phyloP scores from a whole-genome alignment of 1,284 basidiomycete species.

The Malassezia yamatoensis region DNA sequence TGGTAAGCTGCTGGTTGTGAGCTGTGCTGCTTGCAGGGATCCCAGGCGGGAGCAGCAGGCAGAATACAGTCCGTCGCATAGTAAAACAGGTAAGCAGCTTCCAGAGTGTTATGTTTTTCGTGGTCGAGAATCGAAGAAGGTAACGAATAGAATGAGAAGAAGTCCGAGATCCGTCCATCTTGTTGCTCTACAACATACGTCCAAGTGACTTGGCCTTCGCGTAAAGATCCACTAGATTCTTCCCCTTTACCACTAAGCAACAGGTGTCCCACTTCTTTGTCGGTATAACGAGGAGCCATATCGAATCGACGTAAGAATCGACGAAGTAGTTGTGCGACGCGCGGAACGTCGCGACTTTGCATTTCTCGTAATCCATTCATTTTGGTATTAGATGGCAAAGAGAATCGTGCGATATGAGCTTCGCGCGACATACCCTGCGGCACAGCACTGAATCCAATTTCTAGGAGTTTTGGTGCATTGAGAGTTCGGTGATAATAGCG shows the following conservation, averaged over 20 bases:
- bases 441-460: slow-evolving; percentile 71
- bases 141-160: slow-evolving; percentile 91
- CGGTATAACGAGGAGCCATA: slow-evolving; percentile 65
- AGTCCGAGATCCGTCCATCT: slow-evolving; percentile 80
- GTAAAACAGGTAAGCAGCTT: slow-evolving; percentile 88
- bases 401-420: slow-evolving; percentile 26
- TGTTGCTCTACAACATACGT: slow-evolving; percentile 79
- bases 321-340: slow-evolving; percentile 65
- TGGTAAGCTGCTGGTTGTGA: slow-evolving; percentile 6
- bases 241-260: slow-evolving; percentile 73
- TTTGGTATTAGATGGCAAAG: slow-evolving; percentile 20
- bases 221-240: slow-evolving; percentile 49
- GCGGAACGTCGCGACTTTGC: slow-evolving; percentile 64
- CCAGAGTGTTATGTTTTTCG: slow-evolving; percentile 56
- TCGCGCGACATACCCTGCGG: slow-evolving; percentile 36
- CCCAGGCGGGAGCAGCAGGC: background rate
- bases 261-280: slow-evolving; percentile 76
- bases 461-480: slow-evolving; percentile 83
- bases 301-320: slow-evolving; percentile 78
- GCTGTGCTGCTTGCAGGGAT: background rate
- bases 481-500: slow-evolving; percentile 87
- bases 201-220: slow-evolving; percentile 76
- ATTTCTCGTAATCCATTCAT: slow-evolving; percentile 67
- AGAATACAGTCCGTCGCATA: slow-evolving; percentile 52
- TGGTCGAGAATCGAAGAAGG: slow-evolving; percentile 72